Evolutionary conservation across 2,329 filamentous ascomycete species (phyloP), one percentile per base, ranked within the genome.

Genomic region (Aspergillus sp.): DNA sequence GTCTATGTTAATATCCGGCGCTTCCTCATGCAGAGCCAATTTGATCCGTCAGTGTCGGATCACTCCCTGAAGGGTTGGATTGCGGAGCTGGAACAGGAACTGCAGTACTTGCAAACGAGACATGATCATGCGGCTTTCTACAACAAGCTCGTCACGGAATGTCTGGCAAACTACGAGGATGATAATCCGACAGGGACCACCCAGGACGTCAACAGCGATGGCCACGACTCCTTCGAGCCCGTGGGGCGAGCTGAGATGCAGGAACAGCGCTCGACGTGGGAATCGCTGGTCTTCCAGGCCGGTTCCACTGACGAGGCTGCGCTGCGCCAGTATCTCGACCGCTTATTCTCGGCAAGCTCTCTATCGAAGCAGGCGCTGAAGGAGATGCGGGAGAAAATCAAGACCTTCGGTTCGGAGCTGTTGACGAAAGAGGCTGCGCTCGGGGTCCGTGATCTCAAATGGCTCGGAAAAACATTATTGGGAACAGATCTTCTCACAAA

Each of bases 91-190:
- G 67, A 74, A 32, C 64, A 73, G 22, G 74, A 77, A 32, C 57
- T 85, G 4, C 63, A 73, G 13, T 70, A 76, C n/a, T 73, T 82
- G 57, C 75, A 75, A n/a, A 72, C 76, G 45, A 82, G 79, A 52
- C 78, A 82, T 58, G 73, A 80, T 16, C 81, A 83, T 60, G 82
- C 82, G 0, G 71, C 74, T 6, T 72, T 86, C 30, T 85, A 84
- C 61, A 78, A 79, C 16, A 65, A 76, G 36, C 65, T 86, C 20
- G 77, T 83, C 11, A 79, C 73, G 0, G 80, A 83, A 57, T 83
- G 80, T 76, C 66, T 84, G 46, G 67, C 71, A 1, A 63, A 68
- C 10, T 65, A 72, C 1, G 61, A 65, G 45, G 61, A 69, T 4
- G 60, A 59, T 8, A 45, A 49, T 51, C 54, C 26, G 5, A 22